Evolutionary conservation across 345 rosid species (phyloP), one percentile per base, ranked within the genome.

Genomic region (Erodium maritimum): DNA sequence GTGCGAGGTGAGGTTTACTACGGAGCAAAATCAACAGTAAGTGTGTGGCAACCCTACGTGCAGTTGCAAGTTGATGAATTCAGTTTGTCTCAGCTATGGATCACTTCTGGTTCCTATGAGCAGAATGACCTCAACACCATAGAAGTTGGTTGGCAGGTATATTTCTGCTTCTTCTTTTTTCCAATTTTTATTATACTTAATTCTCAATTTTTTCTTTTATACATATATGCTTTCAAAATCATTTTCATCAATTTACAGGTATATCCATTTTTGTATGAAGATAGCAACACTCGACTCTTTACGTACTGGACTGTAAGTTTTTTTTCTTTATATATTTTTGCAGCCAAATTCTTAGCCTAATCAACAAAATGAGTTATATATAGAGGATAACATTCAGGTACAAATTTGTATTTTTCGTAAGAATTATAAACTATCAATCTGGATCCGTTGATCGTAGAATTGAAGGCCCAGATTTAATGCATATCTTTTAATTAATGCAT

Each of bases 271-370:
- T 21, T 21, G 7, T 19, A 21, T 19, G 0, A 0, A 5, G 61
- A 63, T 24, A 21, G 34, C 0, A 1, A 57, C 0, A 29, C 72
- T 16, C 52, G 69, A 57, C 7, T 19, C 17, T 79, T 73, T 59
- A 6, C 42, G 17, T 75, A 52, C 18, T 75, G 76, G 78, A 79
- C 77, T 0, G 77, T 76, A 19, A 76, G 71, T 63, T 50, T 23
- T 3, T 11, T 2, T 11, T 9, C 18, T 2, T 34, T 19, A 33
- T 19, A 5, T 5, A 1, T 11, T 8, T 19, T 13, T 19, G n/a
- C 23, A 19, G 5, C 23, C 25, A 0, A 23, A 33, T 21, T 21
- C 5, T 52, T 3, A 5, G n/a, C n/a, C n/a, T n/a, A n/a, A n/a
- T n/a, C n/a, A n/a, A n/a, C n/a, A n/a, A n/a, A n/a, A n/a, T n/a